Evolutionary conservation across 2,329 filamentous ascomycete genomes (phyloP).

Genomic region (Talaromyces verruculosus): DNA sequence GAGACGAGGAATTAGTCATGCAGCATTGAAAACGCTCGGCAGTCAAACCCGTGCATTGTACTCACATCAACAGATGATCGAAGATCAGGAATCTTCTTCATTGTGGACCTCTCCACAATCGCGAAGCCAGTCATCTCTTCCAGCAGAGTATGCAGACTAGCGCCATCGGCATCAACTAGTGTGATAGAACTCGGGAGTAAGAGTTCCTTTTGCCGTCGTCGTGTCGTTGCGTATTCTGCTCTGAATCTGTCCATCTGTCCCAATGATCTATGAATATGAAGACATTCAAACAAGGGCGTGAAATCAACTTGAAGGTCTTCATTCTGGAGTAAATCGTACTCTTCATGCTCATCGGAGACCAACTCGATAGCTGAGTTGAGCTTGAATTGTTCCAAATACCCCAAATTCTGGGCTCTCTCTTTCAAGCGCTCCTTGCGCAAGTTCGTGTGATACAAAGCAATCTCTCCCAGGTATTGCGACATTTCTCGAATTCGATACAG

Average conservation of each 20-base stretch:
- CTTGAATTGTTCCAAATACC: constrained; percentile 78
- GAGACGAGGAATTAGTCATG: not conserved
- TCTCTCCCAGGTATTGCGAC: constrained; percentile 91
- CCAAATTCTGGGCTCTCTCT: constrained; percentile 73
- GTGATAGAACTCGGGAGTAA: constrained; percentile 75
- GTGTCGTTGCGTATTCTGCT: constrained; percentile 85
- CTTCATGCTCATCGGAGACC: constrained; percentile 90
- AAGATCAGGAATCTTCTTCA: constrained; percentile 80
- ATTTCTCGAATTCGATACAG: constrained; percentile 91
- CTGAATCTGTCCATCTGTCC: constrained; percentile 90
- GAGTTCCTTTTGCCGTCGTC: constrained; percentile 87
- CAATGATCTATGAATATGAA: constrained; percentile 94
- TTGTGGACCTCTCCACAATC: constrained; percentile 92
- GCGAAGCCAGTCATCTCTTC: constrained; percentile 96
- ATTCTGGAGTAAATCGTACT: constrained; percentile 93
- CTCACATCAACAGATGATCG: constrained; percentile 77
- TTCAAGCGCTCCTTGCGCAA: constrained; percentile 79
- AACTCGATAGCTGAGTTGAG: constrained; percentile 94
- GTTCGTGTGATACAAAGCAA: constrained; percentile 95
- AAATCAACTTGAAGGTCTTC: constrained; percentile 95
- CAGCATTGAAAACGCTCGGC: not conserved
- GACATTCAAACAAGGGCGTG: constrained; percentile 85
- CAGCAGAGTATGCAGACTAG: constrained; percentile 81
- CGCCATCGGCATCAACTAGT: constrained; percentile 77
- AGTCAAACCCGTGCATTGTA: constrained; percentile 11